Conservation (phyloP, 2,329 filamentous ascomycete species). For the Coniochaeta hoffmannii region DNA sequence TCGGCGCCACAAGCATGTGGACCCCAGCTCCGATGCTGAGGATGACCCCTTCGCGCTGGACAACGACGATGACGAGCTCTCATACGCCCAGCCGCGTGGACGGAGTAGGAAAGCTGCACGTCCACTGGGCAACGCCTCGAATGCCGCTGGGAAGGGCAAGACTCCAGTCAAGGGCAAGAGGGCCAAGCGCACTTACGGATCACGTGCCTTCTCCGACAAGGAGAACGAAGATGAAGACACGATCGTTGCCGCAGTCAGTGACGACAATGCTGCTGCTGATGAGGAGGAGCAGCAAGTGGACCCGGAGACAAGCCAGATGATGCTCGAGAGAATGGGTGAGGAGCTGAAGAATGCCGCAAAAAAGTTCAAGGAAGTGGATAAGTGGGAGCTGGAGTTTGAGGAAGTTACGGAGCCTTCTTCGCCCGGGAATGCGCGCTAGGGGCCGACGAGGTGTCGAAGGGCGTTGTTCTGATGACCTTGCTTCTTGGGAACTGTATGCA, state of each 20-base stretch:
- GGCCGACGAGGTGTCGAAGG: background rate
- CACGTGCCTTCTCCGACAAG: conserved; percentile 46
- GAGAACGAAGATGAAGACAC: conserved; percentile 41
- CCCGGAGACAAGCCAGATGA: conserved; percentile 23
- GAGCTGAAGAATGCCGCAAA: conserved; percentile 51
- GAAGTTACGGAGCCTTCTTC: conserved; percentile 51
- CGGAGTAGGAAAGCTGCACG: conserved; percentile 13
- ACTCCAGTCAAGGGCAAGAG: conserved; percentile 8
- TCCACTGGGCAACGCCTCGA: conserved; percentile 7
- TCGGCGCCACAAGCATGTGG: conserved; percentile 35
- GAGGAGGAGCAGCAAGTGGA: conserved; percentile 27
- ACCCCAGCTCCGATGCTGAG: conserved; percentile 37
- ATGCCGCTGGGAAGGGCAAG: conserved; percentile 18
- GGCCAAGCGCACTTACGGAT: conserved; percentile 40
- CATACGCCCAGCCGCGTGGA: conserved; percentile 32
- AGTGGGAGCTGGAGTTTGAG: conserved; percentile 62
- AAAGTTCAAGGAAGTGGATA: conserved; percentile 64
- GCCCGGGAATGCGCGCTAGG: background rate
- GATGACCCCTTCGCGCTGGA: conserved; percentile 30
- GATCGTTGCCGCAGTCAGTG: conserved; percentile 9
- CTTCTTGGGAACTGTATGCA: too few species aligned
- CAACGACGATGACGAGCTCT: conserved; percentile 50
- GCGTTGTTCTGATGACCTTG: too few species aligned
- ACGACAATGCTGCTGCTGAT: conserved; percentile 21
- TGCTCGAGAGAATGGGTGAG: conserved; percentile 25